Evolutionary conservation across 768 basidiomycete species (phyloP), one percentile per base, ranked within the genome.

Genomic region (Leccinum boreale): DNA sequence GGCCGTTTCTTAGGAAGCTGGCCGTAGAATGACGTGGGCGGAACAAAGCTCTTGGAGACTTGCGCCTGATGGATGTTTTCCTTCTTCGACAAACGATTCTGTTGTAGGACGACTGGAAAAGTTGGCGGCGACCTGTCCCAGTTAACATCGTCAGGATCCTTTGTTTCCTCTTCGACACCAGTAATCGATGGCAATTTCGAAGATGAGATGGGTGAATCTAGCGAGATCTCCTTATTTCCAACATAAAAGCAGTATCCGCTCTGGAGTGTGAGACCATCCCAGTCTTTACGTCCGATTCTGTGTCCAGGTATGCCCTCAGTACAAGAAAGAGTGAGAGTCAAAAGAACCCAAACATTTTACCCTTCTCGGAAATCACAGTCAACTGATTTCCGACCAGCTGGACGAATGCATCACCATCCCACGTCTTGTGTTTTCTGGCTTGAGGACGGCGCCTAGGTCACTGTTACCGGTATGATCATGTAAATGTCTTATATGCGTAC

Each of bases 361-460:
- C 91, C 55, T 81, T 79, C 65, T 90, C 87, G 3, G 86, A 83
- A 42, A 89, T 72, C 75, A 91, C 80, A 1, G 78, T 79, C 21
- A 90, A 67, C 58, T 80, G 82, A 12, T 78, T 78, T 21, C 75
- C 78, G 33, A 72, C 68, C 36, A 78, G 75, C 29, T 83, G 81
- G 24, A 89, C 75, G 70, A 81, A 88, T 8, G 80, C 85, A 60
- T 87, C 90, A 3, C 87, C 91, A 56, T 94, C 92, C 92, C 94
- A 94, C 0, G 86, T 89, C 67, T 90, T 89, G 63, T 92, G 82
- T 72, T 94, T 94, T 75, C 80, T 90, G 5, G 73, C 74, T 65
- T 86, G 83, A 12, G 78, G 82, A 64, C 86, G 89, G 36, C 92
- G 81, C 90, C 92, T 91, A 56, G 5, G 24, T 39, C 50, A 47